phyloP scores from a whole-genome alignment of 768 basidiomycete genomes.

The Podaxis sp. region DNA sequence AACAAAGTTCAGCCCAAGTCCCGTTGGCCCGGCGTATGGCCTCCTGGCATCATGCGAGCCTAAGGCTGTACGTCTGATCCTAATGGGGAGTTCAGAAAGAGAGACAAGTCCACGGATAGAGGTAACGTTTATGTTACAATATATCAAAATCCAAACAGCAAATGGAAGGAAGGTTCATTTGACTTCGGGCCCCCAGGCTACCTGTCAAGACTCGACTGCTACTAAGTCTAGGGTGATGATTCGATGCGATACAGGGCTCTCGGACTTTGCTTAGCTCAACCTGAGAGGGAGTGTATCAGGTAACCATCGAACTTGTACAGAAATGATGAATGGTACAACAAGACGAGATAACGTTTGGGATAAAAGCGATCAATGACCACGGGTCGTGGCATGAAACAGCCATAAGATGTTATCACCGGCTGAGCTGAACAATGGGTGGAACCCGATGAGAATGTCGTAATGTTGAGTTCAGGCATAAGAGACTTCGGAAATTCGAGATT shows the following conservation, averaged over 20 bases:
- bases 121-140: conserved; percentile 11
- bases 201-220: neutral
- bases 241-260: neutral
- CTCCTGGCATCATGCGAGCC: conserved; percentile 8
- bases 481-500: conserved; percentile 5
- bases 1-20: neutral
- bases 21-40: conserved; percentile 2
- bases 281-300: conserved; percentile 3
- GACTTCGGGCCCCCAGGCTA: conserved; percentile 7
- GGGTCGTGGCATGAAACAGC: neutral
- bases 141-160: conserved; percentile 9
- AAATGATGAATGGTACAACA: conserved; percentile 5
- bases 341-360: conserved; percentile 2
- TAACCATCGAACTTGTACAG: neutral
- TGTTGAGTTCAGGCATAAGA: conserved; percentile 3
- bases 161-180: conserved; percentile 1
- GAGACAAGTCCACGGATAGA: neutral
- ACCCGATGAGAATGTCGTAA: conserved; percentile 10
- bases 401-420: conserved; percentile 5
- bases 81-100: conserved; percentile 5
- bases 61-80: conserved; percentile 3
- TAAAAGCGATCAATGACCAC: conserved; percentile 2
- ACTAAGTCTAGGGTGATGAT: neutral
- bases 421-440: conserved; percentile 3
- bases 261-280: conserved; percentile 7